Evolutionary conservation across 2,329 filamentous ascomycete genomes (phyloP).

Genomic region (Coniella lustricola): DNA sequence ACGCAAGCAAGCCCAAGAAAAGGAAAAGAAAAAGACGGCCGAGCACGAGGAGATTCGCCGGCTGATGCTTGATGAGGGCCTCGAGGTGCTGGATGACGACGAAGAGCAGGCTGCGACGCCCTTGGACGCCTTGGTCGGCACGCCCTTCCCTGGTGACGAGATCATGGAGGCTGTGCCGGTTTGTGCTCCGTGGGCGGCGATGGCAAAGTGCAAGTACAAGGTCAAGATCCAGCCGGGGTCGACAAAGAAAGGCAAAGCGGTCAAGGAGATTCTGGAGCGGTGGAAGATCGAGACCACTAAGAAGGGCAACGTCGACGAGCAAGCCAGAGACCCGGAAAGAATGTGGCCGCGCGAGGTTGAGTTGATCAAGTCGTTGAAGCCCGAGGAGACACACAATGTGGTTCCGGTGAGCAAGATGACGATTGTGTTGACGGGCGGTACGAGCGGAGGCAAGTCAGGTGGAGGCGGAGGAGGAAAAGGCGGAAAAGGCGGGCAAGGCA

Average conservation of each 20-base stretch:
- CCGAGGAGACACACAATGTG: constrained; percentile 72
- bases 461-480: constrained; percentile 34
- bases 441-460: constrained; percentile 34
- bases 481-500: constrained; percentile 25
- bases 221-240: constrained; percentile 87
- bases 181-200: constrained; percentile 58
- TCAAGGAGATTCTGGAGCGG: constrained; percentile 78
- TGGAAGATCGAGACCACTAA: constrained; percentile 63
- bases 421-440: constrained; percentile 64
- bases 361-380: constrained; percentile 70
- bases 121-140: constrained; percentile 69
- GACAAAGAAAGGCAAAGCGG: constrained; percentile 89
- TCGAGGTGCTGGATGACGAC: constrained; percentile 53
- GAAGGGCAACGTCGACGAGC: constrained; percentile 56
- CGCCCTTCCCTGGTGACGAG: constrained; percentile 74
- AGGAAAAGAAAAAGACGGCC: constrained; percentile 66
- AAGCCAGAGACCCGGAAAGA: constrained; percentile 56
- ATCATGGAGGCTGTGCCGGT: constrained; percentile 61
- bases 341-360: constrained; percentile 87
- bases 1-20: constrained; percentile 71
- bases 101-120: constrained; percentile 46
- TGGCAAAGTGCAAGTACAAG: constrained; percentile 79
- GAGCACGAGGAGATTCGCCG: constrained; percentile 67
- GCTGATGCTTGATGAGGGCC: constrained; percentile 50
- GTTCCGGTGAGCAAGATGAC: constrained; percentile 75